These are phyloP conservation scores for Carnegiea gigantea DNA, from an alignment of 179 eudicot species.

Conservation along the genomic window DNA sequence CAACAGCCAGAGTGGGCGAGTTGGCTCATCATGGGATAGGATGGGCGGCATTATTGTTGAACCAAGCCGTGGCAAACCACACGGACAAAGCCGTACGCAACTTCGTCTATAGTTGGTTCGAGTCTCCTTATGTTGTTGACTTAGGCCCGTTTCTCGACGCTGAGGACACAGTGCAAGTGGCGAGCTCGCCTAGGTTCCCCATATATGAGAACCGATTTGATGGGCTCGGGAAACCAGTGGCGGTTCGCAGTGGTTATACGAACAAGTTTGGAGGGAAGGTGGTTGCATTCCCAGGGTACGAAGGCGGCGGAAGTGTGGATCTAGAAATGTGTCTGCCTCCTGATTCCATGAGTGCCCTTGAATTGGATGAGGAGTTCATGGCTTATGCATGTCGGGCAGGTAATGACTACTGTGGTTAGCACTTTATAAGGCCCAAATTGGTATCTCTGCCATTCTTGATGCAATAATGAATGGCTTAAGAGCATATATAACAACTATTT, in stretches of 20 bases:
- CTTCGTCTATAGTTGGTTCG: conserved; percentile 4
- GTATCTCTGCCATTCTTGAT: too few relatives aligned
- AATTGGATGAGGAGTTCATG: conserved; percentile 13
- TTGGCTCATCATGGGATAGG: conserved; percentile 24
- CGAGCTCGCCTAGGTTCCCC: conserved; percentile 37
- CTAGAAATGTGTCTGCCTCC: too few relatives aligned
- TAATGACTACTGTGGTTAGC: too few relatives aligned
- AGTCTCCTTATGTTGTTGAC: neutral
- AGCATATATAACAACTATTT: too few relatives aligned
- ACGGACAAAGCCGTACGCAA: neutral
- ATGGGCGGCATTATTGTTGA: conserved; percentile 4
- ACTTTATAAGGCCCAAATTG: too few relatives aligned
- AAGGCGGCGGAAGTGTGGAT: conserved; percentile 27
- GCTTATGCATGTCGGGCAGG: too few relatives aligned
- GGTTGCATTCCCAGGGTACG: conserved; percentile 31
- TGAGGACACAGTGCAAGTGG: neutral
- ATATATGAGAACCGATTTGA: conserved; percentile 37
- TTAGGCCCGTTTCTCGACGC: too few relatives aligned
- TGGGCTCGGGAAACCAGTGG: too few relatives aligned
- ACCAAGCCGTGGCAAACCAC: neutral
- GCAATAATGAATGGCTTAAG: too few relatives aligned
- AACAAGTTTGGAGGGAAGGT: conserved; percentile 35
- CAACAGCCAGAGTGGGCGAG: conserved; percentile 1
- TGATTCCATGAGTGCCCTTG: conserved; percentile 26
- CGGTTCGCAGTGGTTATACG: too few relatives aligned